Evolutionary conservation across 208 protist species (phyloP), one percentile per base, ranked within the genome.

Genomic region (Acanthamoeba castellanii): DNA sequence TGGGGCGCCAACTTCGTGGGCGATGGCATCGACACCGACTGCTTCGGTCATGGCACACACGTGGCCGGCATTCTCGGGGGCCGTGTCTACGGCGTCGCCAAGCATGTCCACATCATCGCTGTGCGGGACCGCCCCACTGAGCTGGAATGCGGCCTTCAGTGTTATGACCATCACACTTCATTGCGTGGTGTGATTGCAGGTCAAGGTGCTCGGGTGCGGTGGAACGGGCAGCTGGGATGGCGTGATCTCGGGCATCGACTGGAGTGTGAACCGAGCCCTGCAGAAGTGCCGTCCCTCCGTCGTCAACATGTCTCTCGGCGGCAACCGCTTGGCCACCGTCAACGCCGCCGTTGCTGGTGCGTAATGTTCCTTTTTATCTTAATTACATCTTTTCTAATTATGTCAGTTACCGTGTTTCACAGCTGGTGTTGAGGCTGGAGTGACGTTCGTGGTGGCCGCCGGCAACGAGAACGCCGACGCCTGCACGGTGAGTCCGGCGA

Each of bases 21-120:
- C 32, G 59, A 66, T 16, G 30, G 50, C 88, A 14, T 4, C n/a
- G 32, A 59, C 16, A 13, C 5, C 57, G 95, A 96, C 55, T 82
- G 92, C 64, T 68, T 95, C 76, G 95, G 95, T 18, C 95, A 96
- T 52, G 95, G 95, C 59, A 96, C 95, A 18, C 95, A 96, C 93
- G 93, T 90, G 30, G 82, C 93, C 16, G 78, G 92, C 50, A 94
- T 52, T 30, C 37, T 94, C 50, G 91, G 7, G 9, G 91, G 91
- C 27, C 20, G 32, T 6, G 52, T 87, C 66, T 94, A 94, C 42
- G 91, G 91, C 30, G 70, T 94, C 22, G 91, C 91, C 91, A 94
- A 94, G 91, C 85, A 94, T 1, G 55, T 45, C 45, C 37, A 25
- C 70, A 4, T 94, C 70, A 94, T 94, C 42, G 91, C 91, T 4